These are phyloP conservation scores for Leccinum huronense DNA, from an alignment of 1,284 basidiomycete genomes.

Conservation along the genomic window DNA sequence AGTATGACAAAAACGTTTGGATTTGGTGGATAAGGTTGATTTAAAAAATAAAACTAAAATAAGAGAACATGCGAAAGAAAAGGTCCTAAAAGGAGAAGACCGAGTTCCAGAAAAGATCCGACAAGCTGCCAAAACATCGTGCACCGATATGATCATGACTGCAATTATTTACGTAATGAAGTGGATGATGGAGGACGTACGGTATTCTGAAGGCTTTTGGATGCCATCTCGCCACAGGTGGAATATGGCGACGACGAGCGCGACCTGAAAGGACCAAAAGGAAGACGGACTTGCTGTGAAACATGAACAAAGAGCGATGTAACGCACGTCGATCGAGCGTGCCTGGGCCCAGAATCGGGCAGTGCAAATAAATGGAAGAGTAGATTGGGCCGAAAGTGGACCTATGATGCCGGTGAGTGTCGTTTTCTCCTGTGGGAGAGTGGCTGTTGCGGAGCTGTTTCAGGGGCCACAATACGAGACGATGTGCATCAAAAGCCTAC, in stretches of 20 bases:
- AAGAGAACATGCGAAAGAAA: no score
- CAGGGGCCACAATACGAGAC: constrained; percentile 23
- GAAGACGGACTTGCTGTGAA: constrained; percentile 28
- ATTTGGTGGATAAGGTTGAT: constrained; percentile 28
- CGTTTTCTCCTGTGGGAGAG: constrained; percentile 29
- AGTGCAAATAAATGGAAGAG: constrained; percentile 70
- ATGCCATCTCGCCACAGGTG: constrained; percentile 69
- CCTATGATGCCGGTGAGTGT: constrained; percentile 19
- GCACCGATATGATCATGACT: constrained; percentile 29
- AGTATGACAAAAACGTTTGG: constrained; percentile 13
- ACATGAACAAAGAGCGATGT: constrained; percentile 24
- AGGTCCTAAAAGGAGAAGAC: not conserved
- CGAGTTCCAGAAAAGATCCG: constrained; percentile 14
- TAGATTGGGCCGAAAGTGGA: constrained; percentile 50
- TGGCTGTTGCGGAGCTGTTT: constrained; percentile 32
- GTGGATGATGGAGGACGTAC: constrained; percentile 56
- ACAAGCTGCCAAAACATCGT: constrained; percentile 24
- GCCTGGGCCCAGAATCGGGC: constrained; percentile 55
- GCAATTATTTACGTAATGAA: constrained; percentile 30
- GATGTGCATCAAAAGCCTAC: constrained; percentile 29
- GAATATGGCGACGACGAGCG: constrained; percentile 46
- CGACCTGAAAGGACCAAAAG: constrained; percentile 31
- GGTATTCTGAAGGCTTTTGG: constrained; percentile 69
- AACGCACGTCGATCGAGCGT: constrained; percentile 34
- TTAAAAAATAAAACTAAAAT: constrained; percentile 13